These are phyloP conservation scores for Pulveroboletus ravenelii DNA, from an alignment of 768 basidiomycete species.

Conservation along the genomic window DNA sequence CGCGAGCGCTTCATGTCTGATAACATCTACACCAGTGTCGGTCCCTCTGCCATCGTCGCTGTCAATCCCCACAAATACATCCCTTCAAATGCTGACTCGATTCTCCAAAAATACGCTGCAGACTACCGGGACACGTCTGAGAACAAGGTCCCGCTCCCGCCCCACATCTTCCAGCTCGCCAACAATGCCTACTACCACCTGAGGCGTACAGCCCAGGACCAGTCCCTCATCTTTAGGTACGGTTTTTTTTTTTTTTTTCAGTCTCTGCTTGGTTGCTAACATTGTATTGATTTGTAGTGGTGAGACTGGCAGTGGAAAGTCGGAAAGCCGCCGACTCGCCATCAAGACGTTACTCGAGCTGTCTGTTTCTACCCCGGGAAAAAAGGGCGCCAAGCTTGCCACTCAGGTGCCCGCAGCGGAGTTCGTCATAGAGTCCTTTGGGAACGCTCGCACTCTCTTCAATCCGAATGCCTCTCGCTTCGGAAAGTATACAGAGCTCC, in stretches of 20 bases:
- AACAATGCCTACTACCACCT: constrained; percentile 95
- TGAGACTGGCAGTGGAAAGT: constrained; percentile 91
- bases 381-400: constrained; percentile 89
- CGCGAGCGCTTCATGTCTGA: constrained; percentile 86
- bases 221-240: constrained; percentile 81
- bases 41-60: constrained; percentile 70
- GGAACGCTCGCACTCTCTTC: constrained; percentile 85
- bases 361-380: constrained; percentile 81
- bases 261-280: background rate
- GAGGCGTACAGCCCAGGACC: constrained; percentile 90
- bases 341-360: constrained; percentile 92
- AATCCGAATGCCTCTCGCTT: constrained; percentile 96
- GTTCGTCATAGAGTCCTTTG: constrained; percentile 94
- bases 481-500: constrained; percentile 96
- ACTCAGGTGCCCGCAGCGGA: constrained; percentile 86
- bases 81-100: constrained; percentile 73
- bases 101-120: constrained; percentile 80
- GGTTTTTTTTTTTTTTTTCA: constrained; percentile 21
- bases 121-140: constrained; percentile 76
- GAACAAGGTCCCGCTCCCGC: constrained; percentile 57
- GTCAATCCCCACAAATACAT: constrained; percentile 94
- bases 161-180: constrained; percentile 90
- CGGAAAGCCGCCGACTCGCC: constrained; percentile 82
- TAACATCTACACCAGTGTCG: constrained; percentile 71
- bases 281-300: constrained; percentile 48